Evolutionary conservation across 225 moss, liverwort and hornwort species (phyloP), one percentile per base, ranked within the genome.

Genomic region (Asterella californica): DNA sequence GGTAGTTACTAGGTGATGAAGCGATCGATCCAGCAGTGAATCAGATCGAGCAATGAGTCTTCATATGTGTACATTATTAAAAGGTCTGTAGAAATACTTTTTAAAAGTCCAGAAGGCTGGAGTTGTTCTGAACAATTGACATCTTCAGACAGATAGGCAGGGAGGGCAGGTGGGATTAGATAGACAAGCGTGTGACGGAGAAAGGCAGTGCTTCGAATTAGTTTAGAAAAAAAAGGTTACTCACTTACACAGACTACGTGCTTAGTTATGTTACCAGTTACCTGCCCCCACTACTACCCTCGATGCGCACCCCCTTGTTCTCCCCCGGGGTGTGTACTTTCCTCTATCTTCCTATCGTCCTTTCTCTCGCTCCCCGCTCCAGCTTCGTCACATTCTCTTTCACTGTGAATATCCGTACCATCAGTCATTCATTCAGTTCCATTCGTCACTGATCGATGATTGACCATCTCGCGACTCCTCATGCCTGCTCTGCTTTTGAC

Each of bases 1-100:
- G 72, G 15, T 72, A 72, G 72, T 27, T 27, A 48, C 24, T 72
- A 72, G 47, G 72, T 72, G 72, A 72, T 70, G 48, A 72, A 49
- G n/a, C 18, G 12, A 49, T 36, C 37, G 15, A 36, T 22, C 42
- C 37, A 70, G 24, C 70, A 38, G 22, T 37, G 19, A 33, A 4
- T 67, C 67, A 52, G 4, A 14, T 52, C n/a, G n/a, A 67, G 32
- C 67, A 70, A 67, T 67, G 30, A 67, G 36, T 67, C 67, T 32
- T 45, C 22, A 36, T 70, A 42, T 45, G 9, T 70, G 69, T 70
- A 70, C 69, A 70, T 38, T 70, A 64, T 64, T 25, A 2, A 19
- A 22, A 29, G 14, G 37, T 70, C 65, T 65, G 65, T 65, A 65
- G 21, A 45, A 42, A 22, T 38, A 5, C 21, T 70, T 42, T 57